phyloP scores from a whole-genome alignment of 2,329 filamentous ascomycete species.

The Tolypocladium cylindrosporum region DNA sequence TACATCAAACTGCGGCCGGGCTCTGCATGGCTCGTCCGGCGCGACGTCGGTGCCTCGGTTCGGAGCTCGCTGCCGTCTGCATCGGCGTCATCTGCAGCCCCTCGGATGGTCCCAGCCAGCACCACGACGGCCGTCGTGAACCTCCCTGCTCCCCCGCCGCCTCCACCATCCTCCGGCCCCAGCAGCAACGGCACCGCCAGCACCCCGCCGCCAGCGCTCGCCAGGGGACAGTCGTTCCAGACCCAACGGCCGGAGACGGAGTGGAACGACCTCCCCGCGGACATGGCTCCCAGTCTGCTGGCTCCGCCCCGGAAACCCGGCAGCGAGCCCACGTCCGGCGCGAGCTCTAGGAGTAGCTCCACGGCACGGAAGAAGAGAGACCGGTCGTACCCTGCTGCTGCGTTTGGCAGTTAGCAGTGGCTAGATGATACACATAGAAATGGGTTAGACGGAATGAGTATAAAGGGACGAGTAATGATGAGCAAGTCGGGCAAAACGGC shows the following conservation, averaged over 20 bases:
- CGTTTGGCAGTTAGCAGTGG: conserved; percentile 36
- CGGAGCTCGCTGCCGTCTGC: conserved; percentile 11
- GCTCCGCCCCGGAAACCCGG: conserved; percentile 15
- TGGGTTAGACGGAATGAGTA: neutral
- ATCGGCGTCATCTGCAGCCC: conserved; percentile 2
- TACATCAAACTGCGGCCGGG: conserved; percentile 52
- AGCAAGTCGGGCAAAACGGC: neutral
- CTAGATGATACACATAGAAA: neutral
- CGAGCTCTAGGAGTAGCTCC: conserved; percentile 48
- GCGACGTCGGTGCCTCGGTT: conserved; percentile 25
- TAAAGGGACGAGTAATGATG: neutral
- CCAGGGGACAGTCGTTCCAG: conserved; percentile 41
- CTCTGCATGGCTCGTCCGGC: conserved; percentile 49
- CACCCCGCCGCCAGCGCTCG: conserved; percentile 12
- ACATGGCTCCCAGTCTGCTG: conserved; percentile 37
- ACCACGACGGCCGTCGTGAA: conserved; percentile 21
- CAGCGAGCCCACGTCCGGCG: conserved; percentile 24
- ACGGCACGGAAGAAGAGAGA: conserved; percentile 46
- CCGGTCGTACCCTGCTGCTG: conserved; percentile 50
- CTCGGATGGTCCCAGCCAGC: conserved; percentile 10
- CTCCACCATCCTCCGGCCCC: neutral
- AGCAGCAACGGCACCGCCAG: conserved; percentile 10
- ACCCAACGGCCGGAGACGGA: conserved; percentile 48
- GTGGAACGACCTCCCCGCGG: conserved; percentile 56
- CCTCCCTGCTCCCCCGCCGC: conserved; percentile 16